Evolutionary conservation across 1,139 yeast species (phyloP).

Genomic region (Kluyveromyces sp.): DNA sequence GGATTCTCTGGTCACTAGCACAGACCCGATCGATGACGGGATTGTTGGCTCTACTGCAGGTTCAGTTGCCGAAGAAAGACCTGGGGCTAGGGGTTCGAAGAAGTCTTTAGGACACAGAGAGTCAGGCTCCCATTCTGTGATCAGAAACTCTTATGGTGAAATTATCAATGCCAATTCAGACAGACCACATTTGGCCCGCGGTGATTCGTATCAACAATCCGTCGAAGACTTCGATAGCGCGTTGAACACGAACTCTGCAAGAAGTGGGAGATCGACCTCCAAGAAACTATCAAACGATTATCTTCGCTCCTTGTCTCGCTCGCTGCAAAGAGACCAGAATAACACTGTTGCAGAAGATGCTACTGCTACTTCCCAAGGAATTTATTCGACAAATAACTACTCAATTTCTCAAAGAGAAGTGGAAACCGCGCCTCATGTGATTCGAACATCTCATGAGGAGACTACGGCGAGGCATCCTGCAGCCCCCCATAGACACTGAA

Average conservation of each 20-base stretch:
- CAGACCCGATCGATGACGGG: conserved; percentile 24
- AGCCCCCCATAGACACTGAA: conserved; percentile 4
- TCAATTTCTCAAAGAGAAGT: conserved; percentile 21
- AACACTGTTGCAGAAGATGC: conserved; percentile 4
- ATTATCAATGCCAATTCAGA: conserved; percentile 20
- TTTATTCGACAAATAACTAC: conserved; percentile 22
- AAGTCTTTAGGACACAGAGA: too few species aligned
- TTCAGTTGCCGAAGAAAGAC: background rate
- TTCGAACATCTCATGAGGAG: conserved; percentile 17
- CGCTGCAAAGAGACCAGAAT: conserved; percentile 18
- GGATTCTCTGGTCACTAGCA: conserved; percentile 22
- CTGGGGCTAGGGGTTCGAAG: background rate
- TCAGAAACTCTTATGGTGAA: conserved; percentile 29
- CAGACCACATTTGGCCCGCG: conserved; percentile 29
- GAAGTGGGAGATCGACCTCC: conserved; percentile 19
- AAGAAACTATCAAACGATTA: conserved; percentile 22
- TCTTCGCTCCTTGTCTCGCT: conserved; percentile 27
- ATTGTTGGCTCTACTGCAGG: conserved; percentile 11
- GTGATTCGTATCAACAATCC: conserved; percentile 27
- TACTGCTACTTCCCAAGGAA: conserved; percentile 2
- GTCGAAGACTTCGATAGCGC: conserved; percentile 10
- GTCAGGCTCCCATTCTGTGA: conserved; percentile 10
- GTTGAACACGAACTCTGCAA: conserved; percentile 10
- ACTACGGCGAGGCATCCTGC: conserved; percentile 12
- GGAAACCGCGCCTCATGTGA: conserved; percentile 22